These are phyloP conservation scores for Aspergillus conjunctus DNA, from an alignment of 495 filamentous ascomycete genomes.

Conservation along the genomic window DNA sequence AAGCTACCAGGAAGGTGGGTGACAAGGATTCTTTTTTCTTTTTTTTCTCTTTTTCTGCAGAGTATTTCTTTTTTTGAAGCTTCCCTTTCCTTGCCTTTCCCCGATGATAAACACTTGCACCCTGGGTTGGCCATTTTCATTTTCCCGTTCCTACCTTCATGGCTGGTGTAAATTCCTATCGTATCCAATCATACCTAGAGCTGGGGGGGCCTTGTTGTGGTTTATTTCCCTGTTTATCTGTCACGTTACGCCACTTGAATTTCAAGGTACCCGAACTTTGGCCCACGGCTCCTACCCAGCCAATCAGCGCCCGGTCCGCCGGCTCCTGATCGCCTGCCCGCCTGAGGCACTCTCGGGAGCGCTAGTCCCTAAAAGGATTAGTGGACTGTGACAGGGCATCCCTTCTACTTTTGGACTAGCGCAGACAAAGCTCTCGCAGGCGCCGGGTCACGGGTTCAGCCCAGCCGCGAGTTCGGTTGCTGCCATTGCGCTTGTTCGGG, in stretches of 20 bases:
- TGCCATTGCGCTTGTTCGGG: slow-evolving; percentile 19
- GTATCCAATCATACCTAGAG: neutral
- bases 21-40: slow-evolving; percentile 1
- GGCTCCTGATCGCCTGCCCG: slow-evolving; percentile 40
- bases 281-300: slow-evolving; percentile 8
- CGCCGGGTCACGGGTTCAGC: slow-evolving; percentile 49
- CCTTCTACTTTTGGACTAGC: slow-evolving; percentile 34
- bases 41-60: neutral
- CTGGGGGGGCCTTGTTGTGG: neutral
- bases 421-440: slow-evolving; percentile 31
- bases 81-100: neutral
- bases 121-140: neutral
- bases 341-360: slow-evolving; percentile 40
- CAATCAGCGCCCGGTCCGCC: slow-evolving; percentile 26
- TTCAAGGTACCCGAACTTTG: slow-evolving; percentile 24
- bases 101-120: neutral
- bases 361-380: slow-evolving; percentile 34
- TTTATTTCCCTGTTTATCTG: slow-evolving; percentile 29
- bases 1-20: slow-evolving; percentile 39
- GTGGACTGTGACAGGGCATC: slow-evolving; percentile 23
- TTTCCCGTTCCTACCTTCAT: neutral
- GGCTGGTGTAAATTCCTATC: neutral
- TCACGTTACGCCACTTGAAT: slow-evolving; percentile 24
- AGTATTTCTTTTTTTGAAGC: neutral
- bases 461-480: slow-evolving; percentile 24